Conservation (phyloP, 148 eudicot genomes). For the Nyssa sinensis region DNA sequence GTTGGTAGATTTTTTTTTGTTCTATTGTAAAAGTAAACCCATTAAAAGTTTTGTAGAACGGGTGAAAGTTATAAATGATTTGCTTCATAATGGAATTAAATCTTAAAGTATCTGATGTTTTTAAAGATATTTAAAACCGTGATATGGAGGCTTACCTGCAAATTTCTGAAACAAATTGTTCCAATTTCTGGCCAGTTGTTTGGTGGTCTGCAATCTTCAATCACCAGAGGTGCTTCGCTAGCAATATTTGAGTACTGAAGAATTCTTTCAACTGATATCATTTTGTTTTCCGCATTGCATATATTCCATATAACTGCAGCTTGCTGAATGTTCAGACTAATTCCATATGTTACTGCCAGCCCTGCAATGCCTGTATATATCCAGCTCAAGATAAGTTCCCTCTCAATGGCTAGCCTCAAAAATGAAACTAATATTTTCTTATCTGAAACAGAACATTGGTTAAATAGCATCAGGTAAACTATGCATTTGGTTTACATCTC, state of each 20-base stretch:
- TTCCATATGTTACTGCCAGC: constrained; percentile 93
- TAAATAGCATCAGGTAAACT: neutral
- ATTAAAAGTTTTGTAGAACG: neutral
- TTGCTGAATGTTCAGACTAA: constrained; percentile 84
- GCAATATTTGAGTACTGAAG: constrained; percentile 85
- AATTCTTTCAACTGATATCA: constrained; percentile 97
- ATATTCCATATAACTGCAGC: constrained; percentile 97
- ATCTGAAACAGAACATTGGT: neutral
- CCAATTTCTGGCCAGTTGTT: constrained; percentile 81
- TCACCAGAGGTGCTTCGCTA: constrained; percentile 78
- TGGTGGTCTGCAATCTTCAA: constrained; percentile 67
- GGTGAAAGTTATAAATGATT: neutral
- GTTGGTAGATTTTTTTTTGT: neutral
- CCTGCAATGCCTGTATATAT: constrained; percentile 88
- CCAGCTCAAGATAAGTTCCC: neutral
- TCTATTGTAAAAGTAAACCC: neutral
- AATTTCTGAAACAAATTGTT: constrained; percentile 66
- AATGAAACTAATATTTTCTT: neutral
- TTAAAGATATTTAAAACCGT: neutral
- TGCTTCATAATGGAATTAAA: neutral
- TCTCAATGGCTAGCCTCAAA: neutral
- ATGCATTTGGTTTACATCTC: neutral
- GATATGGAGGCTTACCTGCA: constrained; percentile 54
- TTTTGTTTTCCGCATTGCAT: constrained; percentile 96
- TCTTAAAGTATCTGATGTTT: neutral